Evolutionary conservation across 2,329 filamentous ascomycete genomes (phyloP), one percentile per base, ranked within the genome.

Genomic region (Drechslera avenae): DNA sequence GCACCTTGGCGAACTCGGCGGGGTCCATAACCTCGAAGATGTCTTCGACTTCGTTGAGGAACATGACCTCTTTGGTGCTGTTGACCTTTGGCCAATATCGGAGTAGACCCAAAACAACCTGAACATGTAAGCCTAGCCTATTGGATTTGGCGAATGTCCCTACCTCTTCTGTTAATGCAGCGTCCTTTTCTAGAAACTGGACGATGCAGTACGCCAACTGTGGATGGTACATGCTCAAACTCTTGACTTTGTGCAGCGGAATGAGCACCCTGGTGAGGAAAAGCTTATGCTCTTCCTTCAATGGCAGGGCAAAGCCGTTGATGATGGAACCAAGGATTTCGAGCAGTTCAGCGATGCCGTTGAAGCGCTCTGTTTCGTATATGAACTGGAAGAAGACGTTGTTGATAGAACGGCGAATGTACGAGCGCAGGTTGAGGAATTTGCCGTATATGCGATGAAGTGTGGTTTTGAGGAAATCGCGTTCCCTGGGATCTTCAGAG

Each of bases 21-120:
- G 94, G 94, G 69, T 99, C 94, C 94, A 99, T 99, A 39, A 99
- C 94, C 76, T 99, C 94, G 71, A 99, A 99, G 57, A 99, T 99
- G 71, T 99, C 94, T 74, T 99, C 94, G 28, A 99, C 93, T 75
- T 99, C 94, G 67, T 99, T 99, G 65, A 99, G 80, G 78, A 95
- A 99, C 94, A 99, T 99, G 70, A 99, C 94, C 76, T 99, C 94
- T 76, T 99, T 99, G 45, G 94, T 99, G 76, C 94, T 97, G 78
- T 99, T 99, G 66, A 96, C 91, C 81, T 99, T 99, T 39, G 94
- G 94, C 94, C 94, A 99, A 75, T 97, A 99, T 63, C 94, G 88
- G 57, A 99, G 81, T 48, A 99, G 81, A 37, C 94, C 94, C 60
- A 97, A 85, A 40, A 99, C 94, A 56, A 97, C 91, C 89, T 92